Evolutionary conservation across 192 early-diverging fungal species (phyloP).

Genomic region (Diversispora epigaea): DNA sequence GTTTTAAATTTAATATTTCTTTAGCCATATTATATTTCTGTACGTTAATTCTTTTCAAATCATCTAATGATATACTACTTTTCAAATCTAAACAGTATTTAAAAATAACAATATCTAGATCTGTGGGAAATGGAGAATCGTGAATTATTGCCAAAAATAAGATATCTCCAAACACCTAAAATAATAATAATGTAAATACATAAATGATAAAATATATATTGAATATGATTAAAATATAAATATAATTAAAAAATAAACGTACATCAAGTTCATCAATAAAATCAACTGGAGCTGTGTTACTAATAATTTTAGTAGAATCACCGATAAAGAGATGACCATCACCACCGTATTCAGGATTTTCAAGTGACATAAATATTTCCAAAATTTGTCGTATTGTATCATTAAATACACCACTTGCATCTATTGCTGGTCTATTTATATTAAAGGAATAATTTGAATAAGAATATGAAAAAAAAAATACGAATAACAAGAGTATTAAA

Average conservation of each 20-base stretch:
- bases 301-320: background rate
- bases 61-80: background rate
- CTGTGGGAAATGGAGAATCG: background rate
- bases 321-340: background rate
- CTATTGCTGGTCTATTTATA: background rate
- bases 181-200: background rate
- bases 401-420: background rate
- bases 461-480: background rate
- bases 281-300: background rate
- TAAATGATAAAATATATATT: background rate
- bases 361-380: background rate
- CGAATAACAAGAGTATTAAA: background rate
- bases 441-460: background rate
- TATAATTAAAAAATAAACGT: background rate
- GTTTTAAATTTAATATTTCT: background rate
- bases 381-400: background rate
- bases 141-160: constrained; percentile 1
- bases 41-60: background rate
- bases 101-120: background rate
- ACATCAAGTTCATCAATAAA: background rate
- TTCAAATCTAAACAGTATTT: background rate
- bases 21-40: background rate
- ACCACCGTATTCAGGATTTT: background rate
- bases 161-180: constrained; percentile 6
- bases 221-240: background rate